phyloP scores from a whole-genome alignment of 1,284 basidiomycete genomes.

The Ustilago hordei region DNA sequence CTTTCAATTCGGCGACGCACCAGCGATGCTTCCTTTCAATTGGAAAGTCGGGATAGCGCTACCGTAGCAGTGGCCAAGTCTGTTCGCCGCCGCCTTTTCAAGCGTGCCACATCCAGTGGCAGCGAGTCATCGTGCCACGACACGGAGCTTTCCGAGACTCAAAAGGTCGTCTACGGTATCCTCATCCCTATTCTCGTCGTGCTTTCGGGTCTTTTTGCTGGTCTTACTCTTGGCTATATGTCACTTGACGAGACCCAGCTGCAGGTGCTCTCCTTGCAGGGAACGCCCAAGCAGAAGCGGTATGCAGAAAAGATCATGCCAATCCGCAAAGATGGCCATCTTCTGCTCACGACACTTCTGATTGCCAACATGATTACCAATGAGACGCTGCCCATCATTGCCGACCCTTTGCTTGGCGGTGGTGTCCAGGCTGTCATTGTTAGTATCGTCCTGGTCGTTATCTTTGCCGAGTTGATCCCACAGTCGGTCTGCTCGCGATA shows the following conservation, averaged over 20 bases:
- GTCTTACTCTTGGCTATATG: constrained; percentile 89
- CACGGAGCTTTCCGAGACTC: constrained; percentile 25
- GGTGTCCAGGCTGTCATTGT: constrained; percentile 76
- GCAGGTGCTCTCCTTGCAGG: constrained; percentile 84
- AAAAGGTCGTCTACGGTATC: constrained; percentile 61
- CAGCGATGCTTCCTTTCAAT: background rate
- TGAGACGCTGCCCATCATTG: constrained; percentile 84
- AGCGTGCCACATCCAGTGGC: constrained; percentile 25
- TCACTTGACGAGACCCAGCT: constrained; percentile 92
- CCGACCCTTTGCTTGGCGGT: constrained; percentile 86
- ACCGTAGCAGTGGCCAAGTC: background rate
- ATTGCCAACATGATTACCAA: constrained; percentile 70
- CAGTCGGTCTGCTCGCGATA: constrained; percentile 72
- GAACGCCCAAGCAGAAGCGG: constrained; percentile 81
- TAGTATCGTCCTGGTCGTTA: constrained; percentile 70
- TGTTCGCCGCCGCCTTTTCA: constrained; percentile 32
- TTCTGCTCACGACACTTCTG: constrained; percentile 66
- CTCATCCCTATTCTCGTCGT: constrained; percentile 75
- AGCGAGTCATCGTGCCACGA: constrained; percentile 17
- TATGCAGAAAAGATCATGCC: constrained; percentile 88
- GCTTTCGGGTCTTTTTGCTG: constrained; percentile 77
- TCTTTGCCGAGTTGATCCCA: constrained; percentile 91
- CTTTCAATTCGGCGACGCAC: constrained; percentile 29
- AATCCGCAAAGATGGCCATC: constrained; percentile 75
- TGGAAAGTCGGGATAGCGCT: background rate